Evolutionary conservation across 1,284 basidiomycete species (phyloP), one percentile per base, ranked within the genome.

Genomic region (Cystobasidiaceae sp.): DNA sequence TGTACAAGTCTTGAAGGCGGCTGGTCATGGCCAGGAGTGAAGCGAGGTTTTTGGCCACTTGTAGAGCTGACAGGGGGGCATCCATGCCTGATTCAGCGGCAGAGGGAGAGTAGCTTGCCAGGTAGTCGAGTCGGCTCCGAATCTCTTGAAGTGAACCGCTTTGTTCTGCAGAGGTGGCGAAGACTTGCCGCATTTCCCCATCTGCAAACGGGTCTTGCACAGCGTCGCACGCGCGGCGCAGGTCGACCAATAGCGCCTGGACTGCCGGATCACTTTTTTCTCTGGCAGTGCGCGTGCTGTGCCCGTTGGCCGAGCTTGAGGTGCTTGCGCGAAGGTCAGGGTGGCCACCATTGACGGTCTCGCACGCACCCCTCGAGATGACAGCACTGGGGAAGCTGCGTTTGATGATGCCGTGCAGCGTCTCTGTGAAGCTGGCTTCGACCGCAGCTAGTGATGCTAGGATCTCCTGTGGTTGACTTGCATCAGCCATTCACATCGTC

Each of bases 21-120:
- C 85, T 80, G 58, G 89, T 82, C 71, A 87, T 82, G 3, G 82
- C 76, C 9, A 90, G 79, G 43, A 90, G 81, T 0, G 85, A 81
- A 30, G 85, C 82, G 59, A 90, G 82, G 1, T 85, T 79, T 21
- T 79, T 81, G 1, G 85, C 85, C 25, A 90, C 81, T 21, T 80
- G 77, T 0, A 83, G 21, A 19, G 9, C 45, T 25, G 13, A 48
- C 56, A 34, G 7, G 45, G 13, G 27, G 7, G 13, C 21, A 33
- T 2, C 51, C 9, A 21, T 6, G 37, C 5, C 9, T 23, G 8
- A 27, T 8, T 27, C 13, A 83, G 89, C 86, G 21, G 71, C 74
- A 49, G 76, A 69, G 15, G 78, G 73, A 27, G 86, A 75, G 0
- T 80, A 78, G 33, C 77, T 74, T 0, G 80, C 79, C 28, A 84